phyloP scores from a whole-genome alignment of 305 asterid genomes.

The Fraxinus sp. region DNA sequence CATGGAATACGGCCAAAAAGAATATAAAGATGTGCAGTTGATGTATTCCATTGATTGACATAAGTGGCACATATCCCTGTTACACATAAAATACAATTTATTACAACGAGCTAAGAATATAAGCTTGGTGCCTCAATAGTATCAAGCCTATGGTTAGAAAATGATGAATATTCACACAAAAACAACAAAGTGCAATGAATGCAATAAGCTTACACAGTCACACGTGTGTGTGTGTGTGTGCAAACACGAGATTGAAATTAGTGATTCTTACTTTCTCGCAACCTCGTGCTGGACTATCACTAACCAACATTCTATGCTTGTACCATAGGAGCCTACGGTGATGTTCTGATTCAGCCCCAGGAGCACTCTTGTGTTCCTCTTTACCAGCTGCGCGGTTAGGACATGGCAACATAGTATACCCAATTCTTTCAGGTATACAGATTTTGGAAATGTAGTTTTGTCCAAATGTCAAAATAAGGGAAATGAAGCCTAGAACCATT shows the following conservation, averaged over 20 bases:
- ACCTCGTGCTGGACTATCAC: slow-evolving; percentile 34
- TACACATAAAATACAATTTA: slow-evolving; percentile 3
- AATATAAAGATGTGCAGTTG: slow-evolving; percentile 95
- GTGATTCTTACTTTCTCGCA: slow-evolving; percentile 45
- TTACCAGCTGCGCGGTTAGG: neutral
- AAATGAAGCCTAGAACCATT: slow-evolving; percentile 80
- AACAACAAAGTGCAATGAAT: neutral
- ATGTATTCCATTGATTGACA: slow-evolving; percentile 77
- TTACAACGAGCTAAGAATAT: neutral
- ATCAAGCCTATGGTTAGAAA: neutral
- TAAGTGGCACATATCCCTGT: slow-evolving; percentile 75
- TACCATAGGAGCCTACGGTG: slow-evolving; percentile 71
- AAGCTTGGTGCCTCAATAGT: neutral
- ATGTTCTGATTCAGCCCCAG: slow-evolving; percentile 23
- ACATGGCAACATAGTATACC: slow-evolving; percentile 70
- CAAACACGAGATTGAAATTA: neutral
- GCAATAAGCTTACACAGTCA: neutral
- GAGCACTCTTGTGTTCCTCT: neutral
- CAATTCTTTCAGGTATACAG: slow-evolving; percentile 50
- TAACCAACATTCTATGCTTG: slow-evolving; percentile 49
- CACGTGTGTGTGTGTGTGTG: neutral
- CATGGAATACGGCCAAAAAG: slow-evolving; percentile 91
- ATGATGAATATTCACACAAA: neutral
- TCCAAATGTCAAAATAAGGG: slow-evolving; percentile 56
- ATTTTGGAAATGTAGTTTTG: slow-evolving; percentile 55